Percentiles rank a stretch among this genome's conserved stretches.
Conservation (phyloP, 805 yeast genomes). For the Wickerhamomyces strasburgensis region DNA sequence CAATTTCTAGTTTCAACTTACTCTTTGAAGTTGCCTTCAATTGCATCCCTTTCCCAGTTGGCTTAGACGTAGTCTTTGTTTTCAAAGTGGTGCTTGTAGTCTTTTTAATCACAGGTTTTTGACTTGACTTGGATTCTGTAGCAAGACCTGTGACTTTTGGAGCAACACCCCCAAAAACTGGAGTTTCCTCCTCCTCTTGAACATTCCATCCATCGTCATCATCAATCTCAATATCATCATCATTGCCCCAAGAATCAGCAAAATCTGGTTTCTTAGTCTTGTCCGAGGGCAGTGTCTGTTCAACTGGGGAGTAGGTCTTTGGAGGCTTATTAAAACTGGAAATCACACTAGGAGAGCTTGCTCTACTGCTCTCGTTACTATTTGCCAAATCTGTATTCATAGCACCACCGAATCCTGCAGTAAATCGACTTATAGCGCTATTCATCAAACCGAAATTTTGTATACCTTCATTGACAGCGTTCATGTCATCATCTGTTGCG, state of each 20-base stretch:
- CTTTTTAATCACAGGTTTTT: conserved; percentile 1
- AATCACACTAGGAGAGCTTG: conserved; percentile 18
- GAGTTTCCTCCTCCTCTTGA: conserved; percentile 1
- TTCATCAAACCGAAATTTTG: conserved; percentile 24
- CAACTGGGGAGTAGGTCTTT: background rate
- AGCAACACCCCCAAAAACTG: conserved; percentile 5
- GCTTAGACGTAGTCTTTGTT: conserved; percentile 4
- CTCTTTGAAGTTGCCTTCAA: conserved; percentile 28
- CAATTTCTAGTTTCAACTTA: conserved; percentile 29
- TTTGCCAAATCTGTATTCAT: conserved; percentile 13
- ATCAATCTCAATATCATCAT: conserved; percentile 11
- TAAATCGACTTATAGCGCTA: conserved; percentile 14
- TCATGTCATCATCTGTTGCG: conserved; percentile 24
- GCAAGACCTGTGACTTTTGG: conserved; percentile 21
- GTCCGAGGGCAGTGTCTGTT: background rate
- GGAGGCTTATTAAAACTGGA: background rate
- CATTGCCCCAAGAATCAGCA: conserved; percentile 14
- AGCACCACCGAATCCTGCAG: conserved; percentile 22
- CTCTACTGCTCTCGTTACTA: conserved; percentile 16
- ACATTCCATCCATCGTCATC: conserved; percentile 22
- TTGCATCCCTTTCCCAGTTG: conserved; percentile 17
- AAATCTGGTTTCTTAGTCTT: conserved; percentile 3
- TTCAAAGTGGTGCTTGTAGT: conserved; percentile 2
- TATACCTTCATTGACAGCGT: conserved; percentile 22
- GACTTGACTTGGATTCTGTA: conserved; percentile 11